Evolutionary conservation across 1,284 basidiomycete species (phyloP), one percentile per base, ranked within the genome.

Genomic region (Farysia itapuensis): DNA sequence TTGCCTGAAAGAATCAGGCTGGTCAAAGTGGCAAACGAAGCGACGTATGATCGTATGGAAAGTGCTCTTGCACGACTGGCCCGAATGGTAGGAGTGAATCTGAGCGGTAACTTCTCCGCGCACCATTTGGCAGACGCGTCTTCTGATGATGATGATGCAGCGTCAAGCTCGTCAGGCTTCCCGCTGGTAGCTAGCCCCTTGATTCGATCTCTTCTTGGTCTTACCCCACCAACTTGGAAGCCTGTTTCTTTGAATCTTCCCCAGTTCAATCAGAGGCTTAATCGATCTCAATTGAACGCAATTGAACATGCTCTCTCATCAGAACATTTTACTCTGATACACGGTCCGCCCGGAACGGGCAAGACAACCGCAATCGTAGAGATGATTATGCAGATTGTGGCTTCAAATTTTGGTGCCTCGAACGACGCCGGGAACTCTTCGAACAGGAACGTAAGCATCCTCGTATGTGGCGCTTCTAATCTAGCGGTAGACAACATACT

Each of bases 391-490:
- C 74, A 76, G 43, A 56, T 74, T 12, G 72, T 65, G 13, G 51
- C 53, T 5, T 56, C 52, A 21, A 56, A 61, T 39, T 21, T 46
- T 0, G 58, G 58, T 9, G 48, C 58, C 2, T 35, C 9, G 58
- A 48, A 19, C 26, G 22, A 5, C 40, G 35, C 18, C 18, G 30
- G 13, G 9, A 9, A 9, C 15, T n/a, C n/a, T n/a, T n/a, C n/a
- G n/a, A n/a, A n/a, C n/a, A 15, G 22, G 2, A 48, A 88, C 0
- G 77, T 80, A 39, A 70, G 78, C 3, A 77, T 95, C 2, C 83
- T 95, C 14, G 86, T 95, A 2, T 93, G 90, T 57, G 91, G 90
- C 16, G 90, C 90, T 4, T 91, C 88, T 4, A 95, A 95, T 66
- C 80, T 95, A 40, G 87, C 91, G 1, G 89, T 94, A 2, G 81